phyloP scores from a whole-genome alignment of 2,329 filamentous ascomycete genomes.

The Didymella arachidicola region DNA sequence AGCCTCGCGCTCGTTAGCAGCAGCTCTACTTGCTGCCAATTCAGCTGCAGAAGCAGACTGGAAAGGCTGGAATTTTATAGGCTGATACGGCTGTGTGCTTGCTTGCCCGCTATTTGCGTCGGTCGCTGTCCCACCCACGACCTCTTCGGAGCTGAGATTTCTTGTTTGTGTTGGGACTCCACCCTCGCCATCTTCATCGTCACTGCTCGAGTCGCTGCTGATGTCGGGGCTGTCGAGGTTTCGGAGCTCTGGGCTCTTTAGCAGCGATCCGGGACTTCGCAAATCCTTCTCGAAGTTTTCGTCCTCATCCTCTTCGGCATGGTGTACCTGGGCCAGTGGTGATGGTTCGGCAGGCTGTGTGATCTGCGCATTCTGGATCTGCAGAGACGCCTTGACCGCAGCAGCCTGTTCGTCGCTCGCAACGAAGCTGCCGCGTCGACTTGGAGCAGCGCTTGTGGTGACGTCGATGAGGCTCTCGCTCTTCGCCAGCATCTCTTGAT shows the following conservation, averaged over 20 bases:
- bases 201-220: slow-evolving; percentile 47
- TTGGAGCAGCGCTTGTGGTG: slow-evolving; percentile 32
- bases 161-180: slow-evolving; percentile 19
- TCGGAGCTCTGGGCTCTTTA: slow-evolving; percentile 52
- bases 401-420: slow-evolving; percentile 45
- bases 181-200: slow-evolving; percentile 28
- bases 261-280: slow-evolving; percentile 45
- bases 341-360: slow-evolving; percentile 55
- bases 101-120: not conserved
- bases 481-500: slow-evolving; percentile 77
- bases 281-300: slow-evolving; percentile 33
- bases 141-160: slow-evolving; percentile 15
- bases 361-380: slow-evolving; percentile 51
- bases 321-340: slow-evolving; percentile 43
- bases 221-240: slow-evolving; percentile 52
- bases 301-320: slow-evolving; percentile 31
- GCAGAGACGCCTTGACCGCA: slow-evolving; percentile 33
- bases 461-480: slow-evolving; percentile 64
- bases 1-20: slow-evolving; percentile 17
- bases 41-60: slow-evolving; percentile 18
- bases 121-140: not conserved
- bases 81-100: slow-evolving; percentile 6
- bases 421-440: slow-evolving; percentile 56
- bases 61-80: slow-evolving; percentile 9
- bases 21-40: slow-evolving; percentile 15